Percentiles rank a stretch among this genome's conserved stretches.
phyloP scores from a whole-genome alignment of 768 basidiomycete species.

The Suillus plorans region DNA sequence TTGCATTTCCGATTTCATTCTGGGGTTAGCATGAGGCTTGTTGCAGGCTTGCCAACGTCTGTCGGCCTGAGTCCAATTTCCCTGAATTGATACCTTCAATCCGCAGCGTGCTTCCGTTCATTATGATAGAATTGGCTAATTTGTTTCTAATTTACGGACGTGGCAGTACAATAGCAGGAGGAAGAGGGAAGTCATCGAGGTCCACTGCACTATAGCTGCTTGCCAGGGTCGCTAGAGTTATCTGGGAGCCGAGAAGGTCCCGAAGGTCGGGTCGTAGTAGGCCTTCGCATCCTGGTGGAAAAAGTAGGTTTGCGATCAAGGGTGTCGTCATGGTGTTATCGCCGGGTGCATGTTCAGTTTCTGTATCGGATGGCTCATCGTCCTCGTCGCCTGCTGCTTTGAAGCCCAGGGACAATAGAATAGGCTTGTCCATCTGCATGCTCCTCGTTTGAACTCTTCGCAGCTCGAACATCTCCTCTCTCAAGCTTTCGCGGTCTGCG shows the following conservation, averaged over 20 bases:
- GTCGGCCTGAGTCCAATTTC: neutral
- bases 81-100: neutral
- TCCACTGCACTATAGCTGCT: slow-evolving; percentile 42
- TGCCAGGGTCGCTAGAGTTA: slow-evolving; percentile 27
- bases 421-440: slow-evolving; percentile 48
- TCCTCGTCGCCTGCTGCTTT: slow-evolving; percentile 10
- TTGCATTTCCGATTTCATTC: slow-evolving; percentile 5
- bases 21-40: neutral
- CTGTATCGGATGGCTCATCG: slow-evolving; percentile 16
- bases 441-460: slow-evolving; percentile 49
- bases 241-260: slow-evolving; percentile 9
- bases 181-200: slow-evolving; percentile 47
- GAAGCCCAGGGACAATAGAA: slow-evolving; percentile 36
- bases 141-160: neutral
- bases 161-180: slow-evolving; percentile 29
- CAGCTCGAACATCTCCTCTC: slow-evolving; percentile 43
- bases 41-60: neutral
- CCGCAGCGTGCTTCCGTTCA: neutral
- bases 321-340: neutral
- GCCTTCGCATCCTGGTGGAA: neutral
- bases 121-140: neutral
- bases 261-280: neutral
- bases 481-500: slow-evolving; percentile 15
- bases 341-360: neutral
- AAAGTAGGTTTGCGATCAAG: neutral